Evolutionary conservation across 495 filamentous ascomycete species (phyloP), one percentile per base, ranked within the genome.

Genomic region (Aeminium ludgeri): DNA sequence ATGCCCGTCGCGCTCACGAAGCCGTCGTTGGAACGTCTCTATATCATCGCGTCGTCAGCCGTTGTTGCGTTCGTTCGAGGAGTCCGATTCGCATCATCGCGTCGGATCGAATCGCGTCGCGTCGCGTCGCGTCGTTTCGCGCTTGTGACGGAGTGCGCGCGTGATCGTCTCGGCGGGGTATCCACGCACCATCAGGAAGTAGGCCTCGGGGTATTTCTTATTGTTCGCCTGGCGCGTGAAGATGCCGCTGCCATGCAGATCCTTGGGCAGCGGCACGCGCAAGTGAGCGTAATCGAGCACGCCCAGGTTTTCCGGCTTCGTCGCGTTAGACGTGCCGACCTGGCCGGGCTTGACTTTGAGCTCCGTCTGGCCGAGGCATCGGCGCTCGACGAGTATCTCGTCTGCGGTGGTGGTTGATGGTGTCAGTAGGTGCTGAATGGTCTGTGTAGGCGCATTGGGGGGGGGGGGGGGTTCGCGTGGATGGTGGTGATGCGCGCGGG

Each of bases 1-100:
- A 97, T 96, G 56, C 91, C 89, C 38, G 89, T 96, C 5, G 89
- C 86, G 52, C 85, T 94, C 30, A 97, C 75, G 55, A 68, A 95
- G 30, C 91, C 91, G 63, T 97, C 89, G 56, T 76, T 78, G 64
- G 85, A 93, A 44, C 89, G 82, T 57, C 91, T 76, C 75, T 80
- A 52, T n/a, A 23, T 16, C 6, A 19, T 42, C 20, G 34, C 6
- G 41, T 38, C 33, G 48, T 51, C 30, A 43, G 47, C 41, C 36
- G 32, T 36, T 30, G 33, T 35, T 25, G 3, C 10, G 13, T 28
- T 20, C 6, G n/a, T n/a, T n/a, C n/a, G n/a, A n/a, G n/a, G n/a
- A n/a, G n/a, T n/a, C n/a, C n/a, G n/a, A n/a, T n/a, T n/a, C n/a
- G n/a, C n/a, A n/a, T n/a, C 10, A 34, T 39, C 23, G n/a, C 18